Evolutionary conservation across 441 rosid genomes (phyloP).

Genomic region (Dalechampia spathulata): DNA sequence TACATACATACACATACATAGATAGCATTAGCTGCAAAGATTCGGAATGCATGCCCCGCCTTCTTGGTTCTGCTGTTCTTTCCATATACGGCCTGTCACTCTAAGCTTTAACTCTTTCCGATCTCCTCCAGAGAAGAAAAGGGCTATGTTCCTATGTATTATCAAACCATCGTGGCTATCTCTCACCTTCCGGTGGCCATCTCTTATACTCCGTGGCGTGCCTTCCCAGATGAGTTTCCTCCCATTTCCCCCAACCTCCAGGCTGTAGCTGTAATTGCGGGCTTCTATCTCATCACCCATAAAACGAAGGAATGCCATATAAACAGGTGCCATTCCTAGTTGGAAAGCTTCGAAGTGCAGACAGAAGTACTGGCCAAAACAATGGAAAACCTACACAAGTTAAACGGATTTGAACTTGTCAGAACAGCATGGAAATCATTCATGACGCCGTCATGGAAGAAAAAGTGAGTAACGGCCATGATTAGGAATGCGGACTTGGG

Average conservation of each 20-base stretch:
- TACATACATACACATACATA: slow-evolving; percentile 20
- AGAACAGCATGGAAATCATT: neutral
- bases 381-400: slow-evolving; percentile 65
- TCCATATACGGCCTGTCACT: slow-evolving; percentile 93
- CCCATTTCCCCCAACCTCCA: slow-evolving; percentile 90
- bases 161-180: slow-evolving; percentile 93
- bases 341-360: slow-evolving; percentile 96
- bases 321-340: slow-evolving; percentile 91
- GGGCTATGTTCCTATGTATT: slow-evolving; percentile 88
- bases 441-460: too few species aligned
- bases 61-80: slow-evolving; percentile 85
- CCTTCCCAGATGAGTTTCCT: slow-evolving; percentile 92
- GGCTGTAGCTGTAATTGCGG: slow-evolving; percentile 79
- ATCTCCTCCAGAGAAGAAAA: slow-evolving; percentile 95
- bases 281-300: slow-evolving; percentile 92
- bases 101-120: slow-evolving; percentile 88
- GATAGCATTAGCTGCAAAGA: slow-evolving; percentile 45
- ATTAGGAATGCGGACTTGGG: too few species aligned
- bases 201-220: slow-evolving; percentile 83
- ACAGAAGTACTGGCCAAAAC: slow-evolving; percentile 93
- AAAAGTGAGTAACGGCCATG: too few species aligned
- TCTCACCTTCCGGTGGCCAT: slow-evolving; percentile 84
- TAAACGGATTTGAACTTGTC: neutral
- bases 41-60: slow-evolving; percentile 84
- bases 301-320: slow-evolving; percentile 88